Conservation (phyloP, 2,329 filamentous ascomycete species). For the Chaetomium globosum region DNA sequence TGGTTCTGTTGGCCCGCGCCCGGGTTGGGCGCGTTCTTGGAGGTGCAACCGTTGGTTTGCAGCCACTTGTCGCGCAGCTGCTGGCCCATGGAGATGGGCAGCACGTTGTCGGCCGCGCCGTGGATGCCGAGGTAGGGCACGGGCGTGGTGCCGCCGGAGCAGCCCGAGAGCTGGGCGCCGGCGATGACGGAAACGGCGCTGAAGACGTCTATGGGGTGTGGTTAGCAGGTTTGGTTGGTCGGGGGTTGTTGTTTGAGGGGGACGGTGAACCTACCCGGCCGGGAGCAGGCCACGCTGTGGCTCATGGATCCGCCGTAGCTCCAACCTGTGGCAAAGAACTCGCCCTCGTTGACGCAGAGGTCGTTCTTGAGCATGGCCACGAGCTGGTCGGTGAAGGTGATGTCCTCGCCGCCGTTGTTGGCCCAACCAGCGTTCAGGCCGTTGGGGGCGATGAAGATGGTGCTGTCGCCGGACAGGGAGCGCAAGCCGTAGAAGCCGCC, state of each 20-base stretch:
- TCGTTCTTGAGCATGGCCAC: constrained; percentile 44
- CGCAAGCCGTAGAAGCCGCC: constrained; percentile 47
- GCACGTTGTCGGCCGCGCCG: constrained; percentile 30
- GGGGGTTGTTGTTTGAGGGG: background rate
- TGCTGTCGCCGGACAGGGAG: constrained; percentile 40
- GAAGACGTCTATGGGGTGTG: constrained; percentile 39
- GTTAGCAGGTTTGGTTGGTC: background rate
- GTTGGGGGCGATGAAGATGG: constrained; percentile 52
- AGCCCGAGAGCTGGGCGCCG: constrained; percentile 27
- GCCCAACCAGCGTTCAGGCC: constrained; percentile 50
- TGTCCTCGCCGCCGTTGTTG: constrained; percentile 48
- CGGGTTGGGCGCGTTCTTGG: constrained; percentile 27
- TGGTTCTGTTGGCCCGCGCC: constrained; percentile 19
- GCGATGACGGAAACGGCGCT: constrained; percentile 41
- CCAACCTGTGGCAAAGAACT: constrained; percentile 50
- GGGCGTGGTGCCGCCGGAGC: constrained; percentile 27
- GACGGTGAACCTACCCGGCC: constrained; percentile 35
- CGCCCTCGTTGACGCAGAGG: constrained; percentile 48
- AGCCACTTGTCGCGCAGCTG: constrained; percentile 31
- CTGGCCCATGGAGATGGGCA: constrained; percentile 26
- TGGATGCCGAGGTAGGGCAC: constrained; percentile 32
- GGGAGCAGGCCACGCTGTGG: constrained; percentile 47
- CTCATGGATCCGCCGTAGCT: constrained; percentile 50
- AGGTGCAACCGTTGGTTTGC: constrained; percentile 30
- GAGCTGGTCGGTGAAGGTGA: constrained; percentile 48